Evolutionary conservation across 495 filamentous ascomycete species (phyloP), one percentile per base, ranked within the genome.

Genomic region (Lentithecium fluviatile): DNA sequence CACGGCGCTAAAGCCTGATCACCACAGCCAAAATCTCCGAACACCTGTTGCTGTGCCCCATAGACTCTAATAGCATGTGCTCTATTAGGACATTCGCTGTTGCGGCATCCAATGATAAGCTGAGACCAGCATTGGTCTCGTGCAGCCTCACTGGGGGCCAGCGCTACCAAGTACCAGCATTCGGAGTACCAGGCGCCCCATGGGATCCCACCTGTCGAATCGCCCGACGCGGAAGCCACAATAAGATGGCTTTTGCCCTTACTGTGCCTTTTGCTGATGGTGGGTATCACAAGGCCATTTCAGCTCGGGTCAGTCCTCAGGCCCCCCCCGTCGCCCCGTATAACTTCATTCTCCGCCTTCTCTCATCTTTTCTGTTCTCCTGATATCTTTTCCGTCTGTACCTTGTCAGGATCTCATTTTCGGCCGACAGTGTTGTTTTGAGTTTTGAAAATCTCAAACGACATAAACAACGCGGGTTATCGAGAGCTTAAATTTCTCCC

Each of bases 41-140:
- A 54, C 32, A 47, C 58, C 2, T 49, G 49, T 48, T 61, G 58
- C 58, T 54, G 58, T 61, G 58, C 58, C 58, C 8, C 26, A 54
- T 5, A 48, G 43, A 49, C 58, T 48, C 50, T 54, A 52, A 7
- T 19, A 8, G 2, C 17, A 25, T 17, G 6, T 15, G 25, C 42
- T 6, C 15, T 43, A 43, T 38, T 49, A 53, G 21, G 20, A 26
- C 21, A 19, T n/a, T 4, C 43, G 45, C 32, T 42, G 40, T 36
- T 50, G 24, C n/a, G n/a, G 11, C 13, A 3, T n/a, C 21, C 6
- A 6, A 50, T 25, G 10, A 11, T 25, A 48, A 48, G 42, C 58
- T 55, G 49, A 61, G 49, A 38, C 49, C 25, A 48, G 2, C 58
- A 45, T 32, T 32, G 29, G 29, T 4, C 10, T 4, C 10, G 29